Base-by-base conservation (phyloP, 352 stramenopile species). In the Globisporangium orthogonon region DNA sequence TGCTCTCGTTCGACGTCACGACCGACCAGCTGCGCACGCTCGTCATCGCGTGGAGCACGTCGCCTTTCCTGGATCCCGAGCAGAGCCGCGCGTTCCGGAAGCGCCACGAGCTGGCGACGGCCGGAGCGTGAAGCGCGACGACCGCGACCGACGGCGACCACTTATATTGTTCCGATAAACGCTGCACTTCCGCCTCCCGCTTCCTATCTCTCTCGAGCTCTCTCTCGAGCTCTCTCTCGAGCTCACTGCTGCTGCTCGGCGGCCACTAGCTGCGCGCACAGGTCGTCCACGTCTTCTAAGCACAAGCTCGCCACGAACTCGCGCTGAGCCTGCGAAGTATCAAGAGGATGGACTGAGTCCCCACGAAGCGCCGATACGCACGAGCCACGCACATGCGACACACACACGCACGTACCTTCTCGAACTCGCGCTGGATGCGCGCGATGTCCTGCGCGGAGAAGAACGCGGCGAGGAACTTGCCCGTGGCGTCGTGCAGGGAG, bases 1-100 rank as follows among this genome's bases (percentile, higher is more conserved):
- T 82, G 44, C 73, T 93, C 41, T 73, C 78, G 23, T 93, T 93
- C 60, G 67, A 83, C 14, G 86, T 75, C 23, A 78, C 83, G 18
- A 87, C 70, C 17, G 77, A 87, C 55, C 64, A 86, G 62, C 63
- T 91, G 50, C 80, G 76, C 15, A 88, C 83, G n/a, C 83, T 89
- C 43, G 70, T 86, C 13, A 89, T 90, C 44, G 91, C 81, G 10
- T 90, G 83, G 75, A 91, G 74, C 50, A 90, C 83, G 39, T 90
- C 83, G 28, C 80, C 83, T 2, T 93, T 93, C 52, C 66, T 91
- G 14, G 70, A 91, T 41, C 71, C 74, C 15, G 65, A 63, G 33
- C 66, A 76, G 46, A 81, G 66, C 13, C 67, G 61, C 18, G 60
- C 50, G 10, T 87, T 91, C 50, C 69, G 67, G 17, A 71, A 86